Base-by-base conservation (phyloP, 805 yeast genomes). In the Saturnispora sanitii region DNA sequence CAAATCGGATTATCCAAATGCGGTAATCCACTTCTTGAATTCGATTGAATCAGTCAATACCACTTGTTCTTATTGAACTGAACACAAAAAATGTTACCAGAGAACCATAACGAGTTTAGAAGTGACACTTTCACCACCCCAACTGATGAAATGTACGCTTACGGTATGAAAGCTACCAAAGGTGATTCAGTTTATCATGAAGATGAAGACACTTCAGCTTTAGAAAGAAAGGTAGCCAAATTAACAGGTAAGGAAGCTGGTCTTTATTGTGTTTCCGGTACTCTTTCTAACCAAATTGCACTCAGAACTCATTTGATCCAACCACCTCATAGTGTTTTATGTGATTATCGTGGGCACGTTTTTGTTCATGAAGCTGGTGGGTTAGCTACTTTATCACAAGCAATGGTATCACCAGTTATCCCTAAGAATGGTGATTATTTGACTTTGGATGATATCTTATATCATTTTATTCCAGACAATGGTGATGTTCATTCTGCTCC, bases 61-160 rank as follows among this genome's bases (percentile, higher is more conserved):
- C 13, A 5, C 35, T 32, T 19, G 12, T 32, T 32, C 35, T 32
- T 20, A 23, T 13, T 13, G 11, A 40, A 15, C 18, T 17, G 22
- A 18, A 19, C 16, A 20, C 9, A 18, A 30, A 18, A 19, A 13
- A 18, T n/a, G 15, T 15, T 35, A 13, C 32, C 36, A 13, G 35
- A 40, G 31, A 48, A 45, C 38, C 62, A 58, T 49, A 73, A 73
- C 56, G 80, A 75, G 50, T 68, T 75, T 48, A 65, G 79, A 57
- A 71, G 90, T 52, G 97, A 88, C 59, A 88, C 96, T 2, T 85
- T 86, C 70, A 87, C 96, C 4, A 82, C 82, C 6, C 96, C 96
- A 22, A 76, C 95, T 0, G 63, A 65, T 21, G 66, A 73, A 35
- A 85, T 87, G 90, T 57, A 82, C 17, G 68, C 73, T 41, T 78